Evolutionary conservation across 331 rosid genomes (phyloP), one percentile per base, ranked within the genome.

Genomic region (Dryas integrifolia): DNA sequence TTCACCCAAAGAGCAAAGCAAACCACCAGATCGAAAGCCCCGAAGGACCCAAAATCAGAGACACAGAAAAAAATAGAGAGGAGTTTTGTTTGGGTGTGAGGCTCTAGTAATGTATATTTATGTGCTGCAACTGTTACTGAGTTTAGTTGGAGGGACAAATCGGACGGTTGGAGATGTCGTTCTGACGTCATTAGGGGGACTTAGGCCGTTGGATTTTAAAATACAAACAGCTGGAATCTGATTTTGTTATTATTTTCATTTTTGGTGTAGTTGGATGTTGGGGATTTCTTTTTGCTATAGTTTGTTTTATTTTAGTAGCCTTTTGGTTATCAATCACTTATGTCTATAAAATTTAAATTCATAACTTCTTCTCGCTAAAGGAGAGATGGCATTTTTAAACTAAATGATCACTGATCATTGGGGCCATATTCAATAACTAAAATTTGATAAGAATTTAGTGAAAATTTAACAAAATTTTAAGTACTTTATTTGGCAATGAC

Each of bases 1-100:
- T 61, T 70, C 70, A 14, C 56, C 35, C 45, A 48, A 49, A 38
- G 3, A 30, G 35, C 35, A 30, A 30, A 30, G 35, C 35, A 45
- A 16, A 30, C 48, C 67, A 21, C 44, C 62, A 63, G 85, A 81
- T 81, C 70, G 74, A 62, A 50, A 58, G 10, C 77, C 83, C 75
- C 81, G 58, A 30, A 30, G 35, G 35, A 48, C 8, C 50, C 73
- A 15, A 69, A 61, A 43, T 47, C 16, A 18, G 75, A 75, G 75
- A 78, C 24, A 48, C 55, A 1, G 1, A 59, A 45, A 59, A 45
- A 75, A 74, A 67, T 69, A 67, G 72, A 9, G 53, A 44, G 62
- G 26, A 18, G 66, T 45, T 61, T 62, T 47, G 49, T 41, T 35
- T 3, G 50, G 46, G 75, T 6, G 40, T 14, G 67, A 0, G 6